Conservation (phyloP, 306 rosid species). For the Crotalaria pallida region DNA sequence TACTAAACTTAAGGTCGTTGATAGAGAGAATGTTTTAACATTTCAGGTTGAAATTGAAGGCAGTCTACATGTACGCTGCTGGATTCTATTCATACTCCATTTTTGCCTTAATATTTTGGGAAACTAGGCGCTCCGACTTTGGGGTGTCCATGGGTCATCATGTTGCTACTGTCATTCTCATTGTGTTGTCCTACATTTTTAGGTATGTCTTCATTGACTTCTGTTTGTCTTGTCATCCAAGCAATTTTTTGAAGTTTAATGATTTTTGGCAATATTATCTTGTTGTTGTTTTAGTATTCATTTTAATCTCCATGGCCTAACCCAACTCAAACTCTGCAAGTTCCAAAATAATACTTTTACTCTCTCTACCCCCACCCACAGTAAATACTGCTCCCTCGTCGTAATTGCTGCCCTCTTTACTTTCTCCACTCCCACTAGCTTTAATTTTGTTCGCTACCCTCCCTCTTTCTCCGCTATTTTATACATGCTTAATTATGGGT, state of each 20-base stretch:
- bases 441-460: too few species aligned
- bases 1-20: slow-evolving; percentile 6
- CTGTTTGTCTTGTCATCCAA: slow-evolving; percentile 22
- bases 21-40: slow-evolving; percentile 8
- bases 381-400: neutral
- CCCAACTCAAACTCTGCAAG: too few species aligned
- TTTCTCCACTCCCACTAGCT: too few species aligned
- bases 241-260: slow-evolving; percentile 3
- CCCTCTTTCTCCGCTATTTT: too few species aligned
- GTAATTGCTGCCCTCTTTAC: neutral
- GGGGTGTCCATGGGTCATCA: slow-evolving; percentile 99
- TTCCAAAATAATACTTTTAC: too few species aligned
- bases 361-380: too few species aligned
- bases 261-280: slow-evolving; percentile 10
- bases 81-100: slow-evolving; percentile 95
- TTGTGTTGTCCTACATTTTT: slow-evolving; percentile 81
- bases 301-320: neutral
- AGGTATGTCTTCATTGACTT: slow-evolving; percentile 50
- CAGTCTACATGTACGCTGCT: slow-evolving; percentile 77
- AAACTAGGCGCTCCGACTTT: slow-evolving; percentile 96
- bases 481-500: too few species aligned
- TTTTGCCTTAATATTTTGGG: slow-evolving; percentile 96
- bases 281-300: slow-evolving; percentile 1
- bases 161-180: slow-evolving; percentile 85
- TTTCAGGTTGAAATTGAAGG: slow-evolving; percentile 94